Evolutionary conservation across 306 rosid genomes (phyloP), one percentile per base, ranked within the genome.

Genomic region (Rosa multiflora): DNA sequence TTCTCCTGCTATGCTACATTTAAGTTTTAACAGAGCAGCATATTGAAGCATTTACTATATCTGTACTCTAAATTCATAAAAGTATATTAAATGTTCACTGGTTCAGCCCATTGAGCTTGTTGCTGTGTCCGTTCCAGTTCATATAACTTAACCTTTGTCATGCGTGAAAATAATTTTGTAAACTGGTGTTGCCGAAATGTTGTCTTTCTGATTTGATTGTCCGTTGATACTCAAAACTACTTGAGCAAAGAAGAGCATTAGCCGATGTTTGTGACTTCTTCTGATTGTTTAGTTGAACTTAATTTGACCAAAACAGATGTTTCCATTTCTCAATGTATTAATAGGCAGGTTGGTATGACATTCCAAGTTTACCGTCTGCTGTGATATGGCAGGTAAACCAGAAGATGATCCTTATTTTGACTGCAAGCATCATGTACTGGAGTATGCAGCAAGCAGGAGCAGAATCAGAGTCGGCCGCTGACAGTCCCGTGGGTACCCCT

Each of bases 361-460:
- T 55, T 67, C 23, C 56, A 75, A 61, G 5, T 77, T 7, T n/a
- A 43, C 40, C 17, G 32, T 58, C 51, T 72, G 73, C 81, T 59
- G 47, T 61, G 55, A 21, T 68, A 21, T 77, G 59, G 61, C 83
- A 95, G 99, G 98, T 93, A 74, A 95, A 93, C 87, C 98, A 85
- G 84, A 95, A 95, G 93, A 95, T 95, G 99, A 91, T 95, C n/a
- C 97, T 95, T 55, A 90, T 79, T 70, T 79, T 95, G 90, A 83
- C 94, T 49, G 99, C 99, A 67, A 91, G 98, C 90, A 95, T 95
- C 80, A 95, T 91, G 99, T 91, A 88, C 85, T 93, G 99, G 99
- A 93, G 99, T 88, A 87, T 95, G 83, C 90, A 87, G 87, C 82
- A 91, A 79, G 89, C 82, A 76, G 89, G 77, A 37, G 82, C 26